Conservation (phyloP, 2,329 filamentous ascomycete genomes). For the Chaetoscypha palmicola region DNA sequence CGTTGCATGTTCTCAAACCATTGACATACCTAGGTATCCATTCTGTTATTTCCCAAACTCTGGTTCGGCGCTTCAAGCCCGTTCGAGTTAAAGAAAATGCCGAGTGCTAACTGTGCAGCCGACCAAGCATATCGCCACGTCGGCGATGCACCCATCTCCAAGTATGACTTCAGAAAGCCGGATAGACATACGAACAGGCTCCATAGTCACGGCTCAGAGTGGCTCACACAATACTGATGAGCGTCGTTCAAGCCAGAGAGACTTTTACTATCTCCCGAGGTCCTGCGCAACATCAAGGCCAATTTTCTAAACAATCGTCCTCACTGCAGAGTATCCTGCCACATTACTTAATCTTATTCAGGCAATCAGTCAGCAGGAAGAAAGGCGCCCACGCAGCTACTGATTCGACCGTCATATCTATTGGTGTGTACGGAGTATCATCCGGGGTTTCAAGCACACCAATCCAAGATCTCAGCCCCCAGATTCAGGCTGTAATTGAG, state of each 20-base stretch:
- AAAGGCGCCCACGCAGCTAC: slow-evolving; percentile 11
- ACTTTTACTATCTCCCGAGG: too few species aligned
- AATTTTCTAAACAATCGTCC: too few species aligned
- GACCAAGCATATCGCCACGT: slow-evolving; percentile 6
- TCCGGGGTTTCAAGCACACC: slow-evolving; percentile 23
- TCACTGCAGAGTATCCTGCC: too few species aligned
- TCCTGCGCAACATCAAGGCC: too few species aligned
- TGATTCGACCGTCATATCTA: slow-evolving; percentile 11
- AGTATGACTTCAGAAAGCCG: neutral
- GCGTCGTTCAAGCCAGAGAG: too few species aligned
- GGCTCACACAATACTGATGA: slow-evolving; percentile 12
- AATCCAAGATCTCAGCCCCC: slow-evolving; percentile 18
- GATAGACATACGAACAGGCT: neutral
- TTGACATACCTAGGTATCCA: neutral
- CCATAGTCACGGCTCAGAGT: slow-evolving; percentile 6
- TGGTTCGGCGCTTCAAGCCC: neutral
- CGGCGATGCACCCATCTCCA: neutral
- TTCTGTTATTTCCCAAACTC: neutral
- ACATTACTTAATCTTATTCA: neutral
- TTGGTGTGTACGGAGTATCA: too few species aligned
- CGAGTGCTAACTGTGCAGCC: neutral
- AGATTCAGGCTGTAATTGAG: slow-evolving; percentile 12
- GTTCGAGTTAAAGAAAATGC: slow-evolving; percentile 2
- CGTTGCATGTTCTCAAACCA: slow-evolving; percentile 5
- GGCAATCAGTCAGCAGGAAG: neutral